phyloP scores from a whole-genome alignment of 2,329 filamentous ascomycete species.

The Ophiocordyceps australis region DNA sequence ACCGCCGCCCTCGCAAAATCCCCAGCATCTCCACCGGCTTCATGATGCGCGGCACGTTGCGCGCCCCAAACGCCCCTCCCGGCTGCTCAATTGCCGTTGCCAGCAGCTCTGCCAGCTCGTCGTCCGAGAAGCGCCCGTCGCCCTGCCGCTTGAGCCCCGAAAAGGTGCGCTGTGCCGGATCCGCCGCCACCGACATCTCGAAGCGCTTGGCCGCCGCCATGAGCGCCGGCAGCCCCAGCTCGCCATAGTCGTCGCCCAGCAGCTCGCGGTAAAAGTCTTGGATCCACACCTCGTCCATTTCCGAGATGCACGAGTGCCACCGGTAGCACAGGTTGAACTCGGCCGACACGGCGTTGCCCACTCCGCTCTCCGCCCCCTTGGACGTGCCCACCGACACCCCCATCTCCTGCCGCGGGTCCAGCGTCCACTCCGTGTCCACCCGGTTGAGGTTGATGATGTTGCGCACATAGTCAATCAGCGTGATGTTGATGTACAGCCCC shows the following conservation, averaged over 20 bases:
- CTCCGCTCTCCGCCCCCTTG: conserved; percentile 45
- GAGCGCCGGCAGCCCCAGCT: conserved; percentile 42
- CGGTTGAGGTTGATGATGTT: conserved; percentile 48
- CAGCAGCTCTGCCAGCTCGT: conserved; percentile 57
- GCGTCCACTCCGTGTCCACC: conserved; percentile 56
- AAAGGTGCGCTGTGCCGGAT: conserved; percentile 54
- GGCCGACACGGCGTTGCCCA: conserved; percentile 68
- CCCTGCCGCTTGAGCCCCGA: conserved; percentile 42
- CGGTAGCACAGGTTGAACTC: conserved; percentile 83
- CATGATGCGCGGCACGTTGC: conserved; percentile 57
- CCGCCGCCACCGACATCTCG: conserved; percentile 38
- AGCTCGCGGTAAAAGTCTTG: conserved; percentile 46
- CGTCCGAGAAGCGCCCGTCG: conserved; percentile 56
- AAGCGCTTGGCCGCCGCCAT: conserved; percentile 43
- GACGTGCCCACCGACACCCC: conserved; percentile 33
- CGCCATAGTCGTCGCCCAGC: conserved; percentile 33
- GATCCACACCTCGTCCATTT: conserved; percentile 64
- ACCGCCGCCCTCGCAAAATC: conserved; percentile 58
- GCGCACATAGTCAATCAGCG: conserved; percentile 58
- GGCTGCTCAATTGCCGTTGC: conserved; percentile 54
- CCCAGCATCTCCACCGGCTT: conserved; percentile 63
- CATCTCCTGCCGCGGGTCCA: conserved; percentile 59
- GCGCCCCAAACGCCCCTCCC: conserved; percentile 56
- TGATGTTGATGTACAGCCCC: conserved; percentile 65
- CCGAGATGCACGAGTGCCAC: conserved; percentile 64